Evolutionary conservation across 2,329 filamentous ascomycete species (phyloP).

Genomic region (Fusarium vanettenii): DNA sequence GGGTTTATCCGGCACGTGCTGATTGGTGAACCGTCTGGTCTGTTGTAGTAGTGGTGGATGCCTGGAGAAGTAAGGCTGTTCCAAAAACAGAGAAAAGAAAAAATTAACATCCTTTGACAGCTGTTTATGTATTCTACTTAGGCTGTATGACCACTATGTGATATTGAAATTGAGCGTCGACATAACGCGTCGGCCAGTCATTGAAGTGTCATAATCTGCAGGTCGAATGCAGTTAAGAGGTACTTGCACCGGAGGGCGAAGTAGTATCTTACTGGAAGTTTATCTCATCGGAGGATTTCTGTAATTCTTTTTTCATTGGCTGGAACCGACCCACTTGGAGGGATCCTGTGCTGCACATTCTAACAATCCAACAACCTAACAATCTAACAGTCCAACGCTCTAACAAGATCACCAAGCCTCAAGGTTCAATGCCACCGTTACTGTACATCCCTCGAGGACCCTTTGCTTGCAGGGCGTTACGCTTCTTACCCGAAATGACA

Average conservation of each 20-base stretch:
- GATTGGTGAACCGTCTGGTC: not conserved
- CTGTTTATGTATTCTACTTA: not conserved
- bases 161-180: not conserved
- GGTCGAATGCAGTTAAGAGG: not conserved
- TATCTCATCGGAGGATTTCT: not conserved
- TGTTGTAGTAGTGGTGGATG: not conserved
- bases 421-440: not conserved
- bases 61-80: not conserved
- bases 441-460: not conserved
- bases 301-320: not conserved
- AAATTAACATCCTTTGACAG: not conserved
- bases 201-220: not conserved
- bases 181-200: not conserved
- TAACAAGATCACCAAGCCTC: not conserved
- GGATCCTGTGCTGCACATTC: not conserved
- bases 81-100: not conserved
- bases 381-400: not conserved
- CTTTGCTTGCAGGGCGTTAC: not conserved
- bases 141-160: not conserved
- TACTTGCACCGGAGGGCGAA: not conserved
- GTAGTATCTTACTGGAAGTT: not conserved
- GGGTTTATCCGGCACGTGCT: not conserved
- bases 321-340: not conserved
- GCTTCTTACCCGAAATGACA: not conserved
- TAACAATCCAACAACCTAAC: not conserved